Evolutionary conservation across 108 stramenopile genomes (phyloP).

Genomic region (Chaetoceros muelleri): DNA sequence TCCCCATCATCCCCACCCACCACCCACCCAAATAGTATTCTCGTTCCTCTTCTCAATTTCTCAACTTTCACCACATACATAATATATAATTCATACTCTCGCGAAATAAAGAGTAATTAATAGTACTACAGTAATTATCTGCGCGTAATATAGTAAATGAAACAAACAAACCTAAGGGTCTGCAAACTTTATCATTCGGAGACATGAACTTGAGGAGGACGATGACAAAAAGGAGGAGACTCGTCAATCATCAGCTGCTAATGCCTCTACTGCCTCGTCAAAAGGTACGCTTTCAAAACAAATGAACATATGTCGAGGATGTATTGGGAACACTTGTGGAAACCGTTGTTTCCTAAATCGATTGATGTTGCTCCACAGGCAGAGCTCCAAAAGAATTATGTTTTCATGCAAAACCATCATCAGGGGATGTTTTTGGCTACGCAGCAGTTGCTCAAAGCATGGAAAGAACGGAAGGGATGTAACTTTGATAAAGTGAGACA

Average conservation of each 20-base stretch:
- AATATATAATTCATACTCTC: too few relatives aligned
- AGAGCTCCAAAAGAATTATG: constrained; percentile 33
- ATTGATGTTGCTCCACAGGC: constrained; percentile 27
- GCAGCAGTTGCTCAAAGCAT: constrained; percentile 43
- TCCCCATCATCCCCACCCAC: too few relatives aligned
- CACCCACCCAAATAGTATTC: too few relatives aligned
- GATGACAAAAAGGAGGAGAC: constrained; percentile 6
- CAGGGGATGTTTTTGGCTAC: constrained; percentile 87
- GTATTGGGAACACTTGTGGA: constrained; percentile 71
- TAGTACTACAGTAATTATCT: too few relatives aligned
- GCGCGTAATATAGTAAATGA: too few relatives aligned
- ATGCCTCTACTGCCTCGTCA: not conserved
- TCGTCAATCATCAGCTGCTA: not conserved
- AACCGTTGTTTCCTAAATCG: constrained; percentile 40
- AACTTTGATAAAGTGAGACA: constrained; percentile 49
- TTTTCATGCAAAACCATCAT: constrained; percentile 71
- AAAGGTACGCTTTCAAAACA: constrained; percentile 2
- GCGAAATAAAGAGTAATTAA: too few relatives aligned
- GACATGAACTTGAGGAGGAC: not conserved
- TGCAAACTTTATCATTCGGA: constrained; percentile 46
- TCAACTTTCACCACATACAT: too few relatives aligned
- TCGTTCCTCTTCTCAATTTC: too few relatives aligned
- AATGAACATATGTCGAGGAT: constrained; percentile 72
- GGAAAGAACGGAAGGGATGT: constrained; percentile 52
- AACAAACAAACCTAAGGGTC: too few relatives aligned